These are phyloP conservation scores for Colletotrichum orchidophilum DNA, from an alignment of 2,329 filamentous ascomycete species.

Conservation along the genomic window DNA sequence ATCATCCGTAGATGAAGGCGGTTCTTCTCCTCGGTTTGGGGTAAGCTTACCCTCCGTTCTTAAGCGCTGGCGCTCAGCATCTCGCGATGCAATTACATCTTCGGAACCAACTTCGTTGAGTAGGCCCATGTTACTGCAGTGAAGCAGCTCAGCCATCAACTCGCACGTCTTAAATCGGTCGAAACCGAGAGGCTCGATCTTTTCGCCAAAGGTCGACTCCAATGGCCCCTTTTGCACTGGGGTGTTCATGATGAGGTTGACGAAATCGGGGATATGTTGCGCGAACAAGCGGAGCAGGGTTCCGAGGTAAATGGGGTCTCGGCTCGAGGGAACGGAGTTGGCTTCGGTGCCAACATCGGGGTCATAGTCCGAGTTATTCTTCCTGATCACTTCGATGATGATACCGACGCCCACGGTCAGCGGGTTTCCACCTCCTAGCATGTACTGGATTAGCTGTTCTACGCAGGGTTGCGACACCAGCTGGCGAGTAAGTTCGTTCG, in stretches of 20 bases:
- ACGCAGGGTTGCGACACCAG: slow-evolving; percentile 89
- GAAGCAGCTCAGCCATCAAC: slow-evolving; percentile 95
- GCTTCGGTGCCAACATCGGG: slow-evolving; percentile 87
- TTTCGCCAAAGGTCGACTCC: slow-evolving; percentile 87
- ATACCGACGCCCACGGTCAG: slow-evolving; percentile 97
- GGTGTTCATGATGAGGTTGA: slow-evolving; percentile 85
- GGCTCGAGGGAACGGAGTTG: slow-evolving; percentile 80
- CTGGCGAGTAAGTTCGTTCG: slow-evolving; percentile 95
- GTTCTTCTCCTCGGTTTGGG: slow-evolving; percentile 47
- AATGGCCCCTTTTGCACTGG: slow-evolving; percentile 78
- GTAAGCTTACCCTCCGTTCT: slow-evolving; percentile 78
- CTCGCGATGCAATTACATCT: slow-evolving; percentile 81
- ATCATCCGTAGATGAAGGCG: slow-evolving; percentile 66
- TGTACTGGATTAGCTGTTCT: slow-evolving; percentile 85
- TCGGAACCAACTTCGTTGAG: slow-evolving; percentile 93
- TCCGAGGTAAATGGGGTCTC: slow-evolving; percentile 95
- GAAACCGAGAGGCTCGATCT: slow-evolving; percentile 94
- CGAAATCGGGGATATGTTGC: slow-evolving; percentile 91
- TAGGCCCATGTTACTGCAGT: slow-evolving; percentile 98
- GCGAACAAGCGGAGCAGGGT: slow-evolving; percentile 90
- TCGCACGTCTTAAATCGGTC: slow-evolving; percentile 99
- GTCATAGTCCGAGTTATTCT: slow-evolving; percentile 99
- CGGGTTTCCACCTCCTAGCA: slow-evolving; percentile 93
- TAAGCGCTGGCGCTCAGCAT: slow-evolving; percentile 82
- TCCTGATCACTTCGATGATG: slow-evolving; percentile 97